Evolutionary conservation across 2,329 filamentous ascomycete species (phyloP), one percentile per base, ranked within the genome.

Genomic region (Neocucurbitaria cava): DNA sequence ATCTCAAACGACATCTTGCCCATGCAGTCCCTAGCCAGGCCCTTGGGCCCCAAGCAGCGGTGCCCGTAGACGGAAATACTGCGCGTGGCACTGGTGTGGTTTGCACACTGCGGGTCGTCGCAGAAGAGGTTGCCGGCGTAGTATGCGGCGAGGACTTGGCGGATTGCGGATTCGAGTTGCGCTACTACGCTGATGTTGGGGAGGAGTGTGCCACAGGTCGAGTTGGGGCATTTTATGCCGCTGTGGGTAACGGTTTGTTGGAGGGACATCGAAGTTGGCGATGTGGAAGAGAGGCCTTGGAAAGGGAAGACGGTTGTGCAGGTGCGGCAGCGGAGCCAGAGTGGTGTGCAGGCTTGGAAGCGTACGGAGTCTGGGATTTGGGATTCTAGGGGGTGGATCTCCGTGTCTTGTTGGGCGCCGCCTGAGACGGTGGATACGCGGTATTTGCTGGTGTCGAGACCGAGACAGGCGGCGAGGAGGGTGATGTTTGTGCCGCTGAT

Each of bases 1-100:
- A 91, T 89, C 78, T 96, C 92, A 73, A 93, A 97, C 20, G 85
- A 81, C 93, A 99, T 98, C 45, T 86, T 86, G 18, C 95, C 95
- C 3, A 88, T 80, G 74, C 95, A 99, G 50, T 92, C 93, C 51
- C 88, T 85, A 0, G 90, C 94, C 3, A 95, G 87, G 1, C 93
- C 92, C 64, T 88, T 89, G 15, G 94, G 91, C 0, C 95, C 95
- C 5, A 98, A 82, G 73, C 95, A 99, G 45, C 92, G 87, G 56
- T 89, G 87, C 41, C 95, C 95, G 74, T 96, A 96, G 35, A 99
- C 95, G 66, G 87, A 91, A 82, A 98, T 93, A 74, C 96, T 92
- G 44, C 94, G 86, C 2, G 95, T 98, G 52, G 91, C 89, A 71
- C 87, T 90, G 26, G 95, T 97, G 52, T 92, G 89, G 70, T 88